A percentile compares a stretch with the other conserved stretches of the same genome.
phyloP scores from a whole-genome alignment of 192 early-diverging fungal species.

The Coemansia sp. region DNA sequence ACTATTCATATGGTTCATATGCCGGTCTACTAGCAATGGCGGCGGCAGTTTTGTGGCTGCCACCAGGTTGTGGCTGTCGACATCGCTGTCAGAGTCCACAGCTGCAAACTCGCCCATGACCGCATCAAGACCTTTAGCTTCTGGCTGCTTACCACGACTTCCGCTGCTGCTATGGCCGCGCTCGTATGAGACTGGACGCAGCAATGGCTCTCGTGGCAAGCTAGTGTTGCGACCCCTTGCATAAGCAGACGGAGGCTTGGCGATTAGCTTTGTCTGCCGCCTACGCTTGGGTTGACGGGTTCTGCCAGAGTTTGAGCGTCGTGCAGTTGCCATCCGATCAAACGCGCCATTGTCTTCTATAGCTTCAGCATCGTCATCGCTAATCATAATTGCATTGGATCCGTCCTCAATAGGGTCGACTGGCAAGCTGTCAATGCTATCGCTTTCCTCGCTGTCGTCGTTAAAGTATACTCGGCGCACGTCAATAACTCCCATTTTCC shows the following conservation, averaged over 20 bases:
- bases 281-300: background rate
- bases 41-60: conserved; percentile 1
- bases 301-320: background rate
- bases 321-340: conserved; percentile 1
- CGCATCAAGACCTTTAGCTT: conserved; percentile 19
- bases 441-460: conserved; percentile 26
- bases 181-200: too few species aligned
- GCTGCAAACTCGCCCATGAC: conserved; percentile 50
- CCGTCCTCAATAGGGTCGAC: background rate
- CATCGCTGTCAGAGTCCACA: conserved; percentile 41
- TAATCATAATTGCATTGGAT: conserved; percentile 27
- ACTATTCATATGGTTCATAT: conserved; percentile 1
- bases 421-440: background rate
- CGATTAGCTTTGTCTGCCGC: too few species aligned
- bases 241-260: too few species aligned
- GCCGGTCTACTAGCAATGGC: conserved; percentile 4
- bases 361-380: conserved; percentile 37
- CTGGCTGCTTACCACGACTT: background rate
- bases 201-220: too few species aligned
- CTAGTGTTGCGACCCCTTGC: too few species aligned
- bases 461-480: conserved; percentile 43
- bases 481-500: conserved; percentile 45
- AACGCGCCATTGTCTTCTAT: conserved; percentile 33
- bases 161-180: background rate
- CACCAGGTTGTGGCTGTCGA: background rate